phyloP scores from a whole-genome alignment of 441 rosid species.

The Rhodomyrtus psidioides region DNA sequence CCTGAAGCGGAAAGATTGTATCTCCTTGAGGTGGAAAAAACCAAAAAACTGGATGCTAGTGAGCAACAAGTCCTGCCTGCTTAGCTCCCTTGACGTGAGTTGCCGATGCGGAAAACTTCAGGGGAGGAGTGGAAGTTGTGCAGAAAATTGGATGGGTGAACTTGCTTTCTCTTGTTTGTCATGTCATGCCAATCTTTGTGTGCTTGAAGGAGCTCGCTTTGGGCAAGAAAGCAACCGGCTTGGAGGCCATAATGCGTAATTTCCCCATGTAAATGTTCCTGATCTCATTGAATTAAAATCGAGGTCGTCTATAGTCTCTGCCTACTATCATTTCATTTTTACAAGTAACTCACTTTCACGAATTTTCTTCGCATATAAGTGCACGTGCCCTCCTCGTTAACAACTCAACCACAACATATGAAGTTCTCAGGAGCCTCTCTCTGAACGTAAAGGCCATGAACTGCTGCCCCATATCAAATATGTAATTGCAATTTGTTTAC shows the following conservation, averaged over 20 bases:
- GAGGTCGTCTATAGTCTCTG: not conserved
- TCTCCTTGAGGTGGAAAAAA: slow-evolving; percentile 49
- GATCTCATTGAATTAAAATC: not conserved
- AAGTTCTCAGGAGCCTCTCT: not conserved
- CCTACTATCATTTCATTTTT: not conserved
- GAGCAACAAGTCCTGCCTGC: slow-evolving; percentile 18
- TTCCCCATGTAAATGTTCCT: not conserved
- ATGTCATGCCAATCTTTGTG: not conserved
- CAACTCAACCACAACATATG: not conserved
- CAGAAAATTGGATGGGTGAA: not conserved
- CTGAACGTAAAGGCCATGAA: not conserved
- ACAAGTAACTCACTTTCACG: not conserved
- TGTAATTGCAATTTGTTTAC: not conserved
- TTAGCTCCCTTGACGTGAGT: not conserved
- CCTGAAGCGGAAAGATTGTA: slow-evolving; percentile 63
- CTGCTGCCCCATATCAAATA: not conserved
- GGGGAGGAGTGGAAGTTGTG: not conserved
- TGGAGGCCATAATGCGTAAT: not conserved
- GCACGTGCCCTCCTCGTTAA: not conserved
- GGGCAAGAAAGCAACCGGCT: not conserved
- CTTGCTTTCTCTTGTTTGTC: too few species aligned
- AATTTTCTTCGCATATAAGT: not conserved
- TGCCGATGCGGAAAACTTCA: not conserved
- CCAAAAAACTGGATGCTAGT: slow-evolving; percentile 29
- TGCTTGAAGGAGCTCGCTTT: not conserved